Evolutionary conservation across 1,139 yeast species (phyloP), one percentile per base, ranked within the genome.

Genomic region (Nakaseomyces nivariensis): DNA sequence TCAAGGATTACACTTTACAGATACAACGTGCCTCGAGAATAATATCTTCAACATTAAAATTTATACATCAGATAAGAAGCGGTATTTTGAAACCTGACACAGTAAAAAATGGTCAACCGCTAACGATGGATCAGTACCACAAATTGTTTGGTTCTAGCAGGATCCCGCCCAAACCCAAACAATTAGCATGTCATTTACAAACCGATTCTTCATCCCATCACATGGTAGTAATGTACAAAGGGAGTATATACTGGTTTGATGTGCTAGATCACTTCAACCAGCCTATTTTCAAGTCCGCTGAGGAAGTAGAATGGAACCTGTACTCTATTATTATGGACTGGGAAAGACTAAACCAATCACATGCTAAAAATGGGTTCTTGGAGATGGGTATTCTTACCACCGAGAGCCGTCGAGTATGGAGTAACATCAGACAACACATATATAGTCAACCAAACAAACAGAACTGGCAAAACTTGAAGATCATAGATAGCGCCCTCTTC

Each of bases 161-260:
- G 61, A 84, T 87, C 54, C 95, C 96, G 43, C 81, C 90, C 1
- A 73, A 74, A 42, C 72, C 74, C 5, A 95, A 95, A 3, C 50
- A 52, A 27, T 32, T 41, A 11, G 53, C 57, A 4, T 87, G 96
- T 68, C 77, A 84, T 49, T 81, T 87, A 85, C 95, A 85, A 67
- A 76, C 86, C 4, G 94, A 85, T 64, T 64, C 75, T 24, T 71
- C 78, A 17, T 79, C 90, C 3, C 82, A 79, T 58, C 95, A 87
- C 64, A 79, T 87, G 51, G 84, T 85, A 32, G 89, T 86, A 17
- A 70, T 85, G 63, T 81, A 87, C 56, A 81, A 83, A 61, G 85
- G 95, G 5, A 95, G 86, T 66, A 83, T 86, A 66, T 87, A 87
- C 69, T 86, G 95, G 95, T 87, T 87, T 64, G 95, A 87, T 62